Base-by-base conservation (phyloP, 345 rosid species). In the Bruguiera gymnorhiza region DNA sequence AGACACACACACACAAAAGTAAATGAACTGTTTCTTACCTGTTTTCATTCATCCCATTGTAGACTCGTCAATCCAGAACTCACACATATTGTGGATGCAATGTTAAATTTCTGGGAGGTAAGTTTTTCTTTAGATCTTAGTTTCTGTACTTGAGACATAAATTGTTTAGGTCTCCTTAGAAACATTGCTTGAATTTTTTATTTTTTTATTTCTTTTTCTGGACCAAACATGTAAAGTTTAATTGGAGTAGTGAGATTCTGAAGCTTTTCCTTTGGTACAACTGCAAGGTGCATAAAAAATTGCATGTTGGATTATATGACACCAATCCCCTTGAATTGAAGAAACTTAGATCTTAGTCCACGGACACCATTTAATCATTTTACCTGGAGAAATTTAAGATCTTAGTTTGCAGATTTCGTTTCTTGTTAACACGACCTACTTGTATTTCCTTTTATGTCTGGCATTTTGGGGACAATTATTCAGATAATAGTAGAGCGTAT, bases 71-170 rank as follows among this genome's bases (percentile, higher is more conserved):
- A 61, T 30, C 75, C 81, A 26, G 80, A 86, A 62, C 72, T 85
- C 57, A 70, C 81, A 21, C 66, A 63, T 71, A 64, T 90, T 15
- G 83, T 87, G 67, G 87, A 78, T 73, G 87, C 90, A 66, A 84
- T 95, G 78, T 70, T 87, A 72, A 87, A 75, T 71, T 95, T 88
- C 77, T 92, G 88, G 83, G 90, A 86, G 88, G 98, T 90, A 79
- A 65, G 70, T 70, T 68, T 46, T 50, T 5, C 69, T 76, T 29
- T 15, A 58, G 63, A 34, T 37, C 62, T 55, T 56, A 62, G 43
- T 56, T 66, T 56, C 58, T 70, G 27, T 21, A 56, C 50, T 43
- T 43, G 19, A 13, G 18, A 15, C 50, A 43, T 43, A 15, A 56
- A 56, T 21, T 15, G 24, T 56, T 56, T 26, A 9, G 27, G 15